These are phyloP conservation scores for Fragilaria radians DNA, from an alignment of 108 stramenopile genomes.

Conservation along the genomic window DNA sequence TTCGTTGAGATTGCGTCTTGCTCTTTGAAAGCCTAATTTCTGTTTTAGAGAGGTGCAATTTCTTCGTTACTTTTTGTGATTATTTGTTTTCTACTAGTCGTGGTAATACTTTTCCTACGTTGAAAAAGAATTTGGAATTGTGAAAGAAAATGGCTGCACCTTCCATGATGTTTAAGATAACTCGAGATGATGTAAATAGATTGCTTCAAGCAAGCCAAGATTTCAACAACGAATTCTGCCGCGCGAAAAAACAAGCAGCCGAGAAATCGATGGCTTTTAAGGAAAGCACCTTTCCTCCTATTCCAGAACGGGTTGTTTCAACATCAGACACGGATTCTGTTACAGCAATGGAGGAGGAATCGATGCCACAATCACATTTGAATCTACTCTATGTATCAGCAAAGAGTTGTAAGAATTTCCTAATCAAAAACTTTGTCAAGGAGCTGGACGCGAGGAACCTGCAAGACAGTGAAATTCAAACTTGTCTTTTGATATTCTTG, in stretches of 20 bases:
- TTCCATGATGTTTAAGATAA: slow-evolving; percentile 60
- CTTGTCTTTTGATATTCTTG: slow-evolving; percentile 53
- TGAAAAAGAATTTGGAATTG: too few relatives aligned
- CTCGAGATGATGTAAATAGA: slow-evolving; percentile 46
- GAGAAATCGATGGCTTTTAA: neutral
- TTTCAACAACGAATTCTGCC: slow-evolving; percentile 25
- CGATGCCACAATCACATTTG: neutral
- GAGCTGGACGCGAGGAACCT: slow-evolving; percentile 25
- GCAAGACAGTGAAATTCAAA: slow-evolving; percentile 29
- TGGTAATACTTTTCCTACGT: too few relatives aligned
- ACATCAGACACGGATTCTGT: slow-evolving; percentile 5
- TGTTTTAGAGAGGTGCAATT: too few relatives aligned
- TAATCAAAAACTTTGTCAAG: slow-evolving; percentile 35
- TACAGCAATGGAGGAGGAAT: neutral
- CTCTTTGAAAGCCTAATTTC: too few relatives aligned
- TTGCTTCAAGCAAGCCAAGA: slow-evolving; percentile 50
- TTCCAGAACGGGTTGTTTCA: slow-evolving; percentile 2
- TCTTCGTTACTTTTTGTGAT: too few relatives aligned
- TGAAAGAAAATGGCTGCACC: slow-evolving; percentile 2
- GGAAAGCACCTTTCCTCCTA: slow-evolving; percentile 7
- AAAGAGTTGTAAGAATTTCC: slow-evolving; percentile 28
- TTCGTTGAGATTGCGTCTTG: too few relatives aligned
- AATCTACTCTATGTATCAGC: slow-evolving; percentile 34
- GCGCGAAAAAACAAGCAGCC: slow-evolving; percentile 11
- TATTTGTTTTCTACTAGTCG: too few relatives aligned